Percentiles rank a stretch among this genome's conserved stretches.
phyloP scores from a whole-genome alignment of 2,329 filamentous ascomycete genomes.

The Aspergillus carbonarius region DNA sequence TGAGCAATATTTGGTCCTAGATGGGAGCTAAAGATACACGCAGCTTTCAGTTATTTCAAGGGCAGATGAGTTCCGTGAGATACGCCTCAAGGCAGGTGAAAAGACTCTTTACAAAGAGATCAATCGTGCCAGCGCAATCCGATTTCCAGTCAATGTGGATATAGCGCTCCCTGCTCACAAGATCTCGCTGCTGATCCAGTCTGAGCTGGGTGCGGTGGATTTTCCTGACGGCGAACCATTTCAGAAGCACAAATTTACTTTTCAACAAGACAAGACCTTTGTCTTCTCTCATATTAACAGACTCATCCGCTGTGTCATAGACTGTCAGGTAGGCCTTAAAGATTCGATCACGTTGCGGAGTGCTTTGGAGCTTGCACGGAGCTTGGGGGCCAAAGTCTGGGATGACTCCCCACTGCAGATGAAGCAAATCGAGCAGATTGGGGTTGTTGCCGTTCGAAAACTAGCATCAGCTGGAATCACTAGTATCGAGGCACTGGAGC shows the following conservation, averaged over 20 bases:
- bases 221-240: conserved; percentile 60
- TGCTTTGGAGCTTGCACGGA: conserved; percentile 74
- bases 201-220: conserved; percentile 67
- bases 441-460: conserved; percentile 71
- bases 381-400: conserved; percentile 74
- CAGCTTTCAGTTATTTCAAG: conserved; percentile 67
- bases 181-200: conserved; percentile 73
- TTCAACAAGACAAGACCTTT: conserved; percentile 59
- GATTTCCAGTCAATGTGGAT: conserved; percentile 68
- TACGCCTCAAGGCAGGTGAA: conserved; percentile 70
- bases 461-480: conserved; percentile 69
- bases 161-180: conserved; percentile 70
- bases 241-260: conserved; percentile 55
- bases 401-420: conserved; percentile 79
- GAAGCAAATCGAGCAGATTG: conserved; percentile 77
- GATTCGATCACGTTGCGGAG: conserved; percentile 69
- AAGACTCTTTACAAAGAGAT: conserved; percentile 68
- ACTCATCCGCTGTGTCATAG: conserved; percentile 71
- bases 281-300: conserved; percentile 70
- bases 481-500: conserved; percentile 68
- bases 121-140: conserved; percentile 67
- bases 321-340: conserved; percentile 62
- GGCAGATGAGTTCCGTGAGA: conserved; percentile 69
- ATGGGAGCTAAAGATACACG: conserved; percentile 10
- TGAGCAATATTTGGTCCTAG: background rate